Conservation (phyloP, 805 yeast species). For the Alloascoidea hylecoeti region DNA sequence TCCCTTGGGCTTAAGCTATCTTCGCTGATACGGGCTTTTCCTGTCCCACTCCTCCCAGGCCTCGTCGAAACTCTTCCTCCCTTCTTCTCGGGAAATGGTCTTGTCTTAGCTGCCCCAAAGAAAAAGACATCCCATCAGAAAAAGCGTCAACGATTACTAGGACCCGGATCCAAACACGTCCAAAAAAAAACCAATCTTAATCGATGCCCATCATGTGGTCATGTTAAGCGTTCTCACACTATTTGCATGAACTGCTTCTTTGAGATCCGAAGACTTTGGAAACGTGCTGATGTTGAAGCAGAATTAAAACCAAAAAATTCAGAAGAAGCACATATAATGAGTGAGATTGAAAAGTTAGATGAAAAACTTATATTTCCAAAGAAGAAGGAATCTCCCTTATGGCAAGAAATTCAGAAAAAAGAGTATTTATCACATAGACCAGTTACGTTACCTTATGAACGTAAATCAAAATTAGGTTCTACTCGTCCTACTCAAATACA, state of each 20-base stretch:
- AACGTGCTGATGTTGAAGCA: constrained; percentile 20
- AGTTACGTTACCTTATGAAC: constrained; percentile 38
- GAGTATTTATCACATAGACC: constrained; percentile 43
- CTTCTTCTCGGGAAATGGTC: constrained; percentile 49
- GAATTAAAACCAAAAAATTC: constrained; percentile 6
- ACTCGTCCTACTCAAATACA: background rate
- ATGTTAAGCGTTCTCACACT: constrained; percentile 77
- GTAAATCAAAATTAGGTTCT: constrained; percentile 12
- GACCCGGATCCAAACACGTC: constrained; percentile 72
- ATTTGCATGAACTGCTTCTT: constrained; percentile 87
- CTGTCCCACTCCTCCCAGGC: background rate
- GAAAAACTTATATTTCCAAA: constrained; percentile 63
- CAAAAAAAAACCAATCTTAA: constrained; percentile 64
- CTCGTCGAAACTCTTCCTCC: too few species aligned
- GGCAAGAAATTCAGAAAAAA: constrained; percentile 26
- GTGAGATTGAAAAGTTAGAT: constrained; percentile 37
- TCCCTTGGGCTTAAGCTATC: constrained; percentile 3
- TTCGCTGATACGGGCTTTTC: constrained; percentile 1
- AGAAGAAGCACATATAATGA: constrained; percentile 8
- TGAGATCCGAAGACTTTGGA: constrained; percentile 69
- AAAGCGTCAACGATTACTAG: constrained; percentile 71
- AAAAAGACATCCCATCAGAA: constrained; percentile 82
- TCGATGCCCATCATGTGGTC: constrained; percentile 94
- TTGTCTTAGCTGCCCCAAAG: constrained; percentile 82
- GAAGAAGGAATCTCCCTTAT: constrained; percentile 32